Evolutionary conservation across 2,329 filamentous ascomycete genomes (phyloP), one percentile per base, ranked within the genome.

Genomic region (Penicillium sp.): DNA sequence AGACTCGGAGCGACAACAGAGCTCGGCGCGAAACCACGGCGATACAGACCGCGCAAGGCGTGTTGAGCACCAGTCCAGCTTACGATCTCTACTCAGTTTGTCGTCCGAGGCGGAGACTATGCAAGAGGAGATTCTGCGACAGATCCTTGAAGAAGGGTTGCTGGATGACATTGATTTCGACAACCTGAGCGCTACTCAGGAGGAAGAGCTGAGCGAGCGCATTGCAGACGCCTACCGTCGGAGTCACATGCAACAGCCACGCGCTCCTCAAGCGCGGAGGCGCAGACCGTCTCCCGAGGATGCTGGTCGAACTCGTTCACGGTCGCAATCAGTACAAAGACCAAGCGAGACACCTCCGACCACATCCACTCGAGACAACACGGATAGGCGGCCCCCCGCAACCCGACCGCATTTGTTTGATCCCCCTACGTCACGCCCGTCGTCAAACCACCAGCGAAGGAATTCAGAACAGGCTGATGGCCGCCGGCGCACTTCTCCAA

Each of bases 171-270:
- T 97, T 49, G 93, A 97, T 71, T 79, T 97, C 57, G 90, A 95
- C 69, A 93, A 93, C 64, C 87, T 97, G 55, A 92, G 94, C 63
- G 83, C 92, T 15, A 86, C 82, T 51, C 90, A 92, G 69, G 92
- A 97, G 71, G 92, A 97, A 69, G 91, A 96, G 70, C 86, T 98
- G 15, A 96, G 91, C 64, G 90, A 94, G 70, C 88, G 90, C 60
- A 96, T 98, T 67, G 93, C 92, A 1, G 91, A 96, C 69, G 92
- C 92, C 1, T 96, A 96, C 71, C 83, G 91, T 59, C 84, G 91
- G 62, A 84, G 91, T 34, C 91, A 96, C 70, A 72, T 72, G 60
- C 68, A 72, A 47, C 71, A 84, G 83, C 67, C 75, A 60, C 57
- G 64, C 31, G 67, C 69, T 34, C 68, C 69, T 48, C 71, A 69